Evolutionary conservation across 306 rosid genomes (phyloP).

Genomic region (Medicago ruthenica): DNA sequence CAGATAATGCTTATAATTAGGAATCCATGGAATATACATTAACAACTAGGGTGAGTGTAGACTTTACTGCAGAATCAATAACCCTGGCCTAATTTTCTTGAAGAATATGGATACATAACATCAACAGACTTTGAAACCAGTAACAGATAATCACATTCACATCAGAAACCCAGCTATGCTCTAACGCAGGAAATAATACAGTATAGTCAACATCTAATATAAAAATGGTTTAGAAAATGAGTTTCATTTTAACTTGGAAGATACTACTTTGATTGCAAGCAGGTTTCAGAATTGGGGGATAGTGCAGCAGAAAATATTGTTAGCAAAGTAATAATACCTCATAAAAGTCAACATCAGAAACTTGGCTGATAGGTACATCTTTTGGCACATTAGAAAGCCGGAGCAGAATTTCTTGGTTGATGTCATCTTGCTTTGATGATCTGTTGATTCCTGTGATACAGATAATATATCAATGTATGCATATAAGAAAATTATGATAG

Average conservation of each 20-base stretch:
- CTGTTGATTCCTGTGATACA: constrained; percentile 57
- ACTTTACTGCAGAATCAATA: constrained; percentile 37
- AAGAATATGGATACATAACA: constrained; percentile 11
- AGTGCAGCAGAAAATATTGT: constrained; percentile 16
- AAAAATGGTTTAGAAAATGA: constrained; percentile 8
- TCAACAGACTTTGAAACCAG: constrained; percentile 14
- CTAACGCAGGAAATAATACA: background rate
- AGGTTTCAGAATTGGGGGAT: constrained; percentile 9
- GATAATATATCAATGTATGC: constrained; percentile 32
- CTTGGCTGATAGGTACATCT: constrained; percentile 56
- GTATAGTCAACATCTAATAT: constrained; percentile 23
- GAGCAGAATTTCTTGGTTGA: constrained; percentile 53
- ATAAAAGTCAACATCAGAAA: constrained; percentile 73
- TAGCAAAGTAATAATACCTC: constrained; percentile 58
- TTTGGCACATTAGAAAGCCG: constrained; percentile 53
- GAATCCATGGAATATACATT: background rate
- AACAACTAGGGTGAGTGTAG: constrained; percentile 28
- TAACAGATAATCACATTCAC: constrained; percentile 18
- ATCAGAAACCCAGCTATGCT: background rate
- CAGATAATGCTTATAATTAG: constrained; percentile 35
- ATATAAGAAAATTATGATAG: constrained; percentile 17
- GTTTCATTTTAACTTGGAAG: constrained; percentile 16
- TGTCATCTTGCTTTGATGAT: constrained; percentile 42
- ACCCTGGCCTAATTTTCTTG: constrained; percentile 12
- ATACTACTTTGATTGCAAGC: constrained; percentile 26